Base-by-base conservation (phyloP, 2,329 filamentous ascomycete genomes). In the Phialophora macrospora region DNA sequence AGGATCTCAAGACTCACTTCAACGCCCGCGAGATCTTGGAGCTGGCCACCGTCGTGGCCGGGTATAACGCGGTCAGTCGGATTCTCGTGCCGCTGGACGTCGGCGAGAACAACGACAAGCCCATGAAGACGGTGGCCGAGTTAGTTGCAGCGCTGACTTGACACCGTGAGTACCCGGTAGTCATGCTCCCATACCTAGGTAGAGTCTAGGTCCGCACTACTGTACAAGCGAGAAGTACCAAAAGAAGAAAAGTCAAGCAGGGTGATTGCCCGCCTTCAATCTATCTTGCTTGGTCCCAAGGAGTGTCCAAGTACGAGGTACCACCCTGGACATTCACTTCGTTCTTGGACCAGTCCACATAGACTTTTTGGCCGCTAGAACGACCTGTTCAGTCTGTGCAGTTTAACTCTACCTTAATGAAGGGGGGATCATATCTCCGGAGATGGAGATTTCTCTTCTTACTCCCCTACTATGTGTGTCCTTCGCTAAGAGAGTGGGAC, bases 11-110 rank as follows among this genome's bases (percentile, higher is more conserved):
- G 67, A 83, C 85, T 68, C 46, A 34, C n/a, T 64, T 64, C 44
- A 44, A 41, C 46, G 28, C 75, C 26, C 82, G 84, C 73, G 90
- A 93, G 78, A 82, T 94, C 58, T 90, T 96, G 14, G 92, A 96
- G 80, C 84, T 95, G 68, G 93, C 90, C 52, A 87, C 90, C 34
- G 93, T 90, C 24, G 85, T 92, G 17, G 58, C 58, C 2, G 58
- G 46, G 12, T 60, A 60, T 14, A 60, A 60, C 22, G 44, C 46
- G 14, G 58, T 60, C 20, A 60, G 58, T 20, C 84, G 92, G 32
- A 93, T 96, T 72, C 77, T 96, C 71, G 91, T 96, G 22, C 92
- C 92, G 14, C 77, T 96, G 63, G 89, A 60, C 46, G 48, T 60
- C 6, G 79, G 77, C 8, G 79, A 80, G 71, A 79, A 77, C 72